Conservation (phyloP, 1,284 basidiomycete species). For the Cutaneotrichosporon dermatis region DNA sequence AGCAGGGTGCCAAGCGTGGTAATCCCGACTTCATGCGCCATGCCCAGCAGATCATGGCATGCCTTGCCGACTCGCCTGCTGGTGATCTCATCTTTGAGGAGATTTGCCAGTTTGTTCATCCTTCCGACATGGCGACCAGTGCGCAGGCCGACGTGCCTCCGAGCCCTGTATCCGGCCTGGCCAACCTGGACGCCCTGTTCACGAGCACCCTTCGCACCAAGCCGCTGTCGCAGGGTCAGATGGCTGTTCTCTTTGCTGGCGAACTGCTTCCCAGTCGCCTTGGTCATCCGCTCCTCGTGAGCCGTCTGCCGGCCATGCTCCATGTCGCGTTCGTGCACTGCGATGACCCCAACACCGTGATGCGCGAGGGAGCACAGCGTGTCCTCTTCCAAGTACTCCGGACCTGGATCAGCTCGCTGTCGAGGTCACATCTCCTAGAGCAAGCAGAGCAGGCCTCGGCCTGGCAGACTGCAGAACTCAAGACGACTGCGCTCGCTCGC, state of each 20-base stretch:
- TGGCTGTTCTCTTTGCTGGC: slow-evolving; percentile 80
- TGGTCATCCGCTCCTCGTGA: slow-evolving; percentile 60
- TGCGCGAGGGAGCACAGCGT: slow-evolving; percentile 65
- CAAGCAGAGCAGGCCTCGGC: slow-evolving; percentile 22
- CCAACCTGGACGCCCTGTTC: slow-evolving; percentile 44
- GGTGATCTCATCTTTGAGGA: slow-evolving; percentile 75
- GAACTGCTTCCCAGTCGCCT: slow-evolving; percentile 74
- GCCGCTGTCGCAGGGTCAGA: slow-evolving; percentile 69
- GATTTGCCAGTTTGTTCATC: slow-evolving; percentile 76
- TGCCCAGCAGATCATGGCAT: slow-evolving; percentile 77
- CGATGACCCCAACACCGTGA: slow-evolving; percentile 67
- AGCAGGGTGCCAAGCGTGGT: slow-evolving; percentile 79
- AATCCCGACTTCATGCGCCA: slow-evolving; percentile 72
- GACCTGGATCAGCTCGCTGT: slow-evolving; percentile 60
- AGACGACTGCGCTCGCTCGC: slow-evolving; percentile 53
- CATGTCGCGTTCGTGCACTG: slow-evolving; percentile 81
- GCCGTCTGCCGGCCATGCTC: slow-evolving; percentile 68
- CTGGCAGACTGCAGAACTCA: slow-evolving; percentile 52
- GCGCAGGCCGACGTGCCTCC: slow-evolving; percentile 68
- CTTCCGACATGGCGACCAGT: slow-evolving; percentile 67
- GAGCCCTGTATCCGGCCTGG: slow-evolving; percentile 55
- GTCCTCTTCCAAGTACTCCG: slow-evolving; percentile 77
- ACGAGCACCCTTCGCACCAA: slow-evolving; percentile 29
- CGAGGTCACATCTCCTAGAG: slow-evolving; percentile 20
- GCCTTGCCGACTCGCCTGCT: slow-evolving; percentile 72